Evolutionary conservation across 352 stramenopile genomes (phyloP).

Genomic region (Phytopythium ostracodes): DNA sequence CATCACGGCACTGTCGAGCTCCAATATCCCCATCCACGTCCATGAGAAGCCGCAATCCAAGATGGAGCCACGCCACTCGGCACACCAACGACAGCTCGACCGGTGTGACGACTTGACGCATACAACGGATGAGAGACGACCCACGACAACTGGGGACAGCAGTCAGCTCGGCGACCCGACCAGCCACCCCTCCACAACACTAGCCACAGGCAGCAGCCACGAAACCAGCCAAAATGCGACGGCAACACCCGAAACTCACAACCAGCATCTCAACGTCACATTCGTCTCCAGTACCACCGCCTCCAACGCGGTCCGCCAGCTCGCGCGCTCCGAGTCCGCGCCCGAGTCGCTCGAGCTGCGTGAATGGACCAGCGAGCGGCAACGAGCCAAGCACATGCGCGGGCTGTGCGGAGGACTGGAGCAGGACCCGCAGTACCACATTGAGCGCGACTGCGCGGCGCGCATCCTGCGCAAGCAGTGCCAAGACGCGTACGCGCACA

Average conservation of each 20-base stretch:
- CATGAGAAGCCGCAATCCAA: not conserved
- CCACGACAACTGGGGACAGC: not conserved
- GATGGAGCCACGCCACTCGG: not conserved
- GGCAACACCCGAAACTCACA: not conserved
- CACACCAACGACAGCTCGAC: not conserved
- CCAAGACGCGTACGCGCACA: slow-evolving; percentile 21
- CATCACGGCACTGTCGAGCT: not conserved
- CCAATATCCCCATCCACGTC: not conserved
- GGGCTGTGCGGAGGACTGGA: slow-evolving; percentile 38
- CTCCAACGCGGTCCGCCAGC: not conserved
- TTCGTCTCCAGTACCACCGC: not conserved
- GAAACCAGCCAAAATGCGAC: not conserved
- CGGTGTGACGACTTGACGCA: not conserved
- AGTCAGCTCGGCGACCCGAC: not conserved
- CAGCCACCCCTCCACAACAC: not conserved
- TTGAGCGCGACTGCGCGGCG: slow-evolving; percentile 31
- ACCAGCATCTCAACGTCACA: not conserved
- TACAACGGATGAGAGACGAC: not conserved
- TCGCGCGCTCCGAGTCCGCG: slow-evolving; percentile 45
- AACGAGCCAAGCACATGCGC: slow-evolving; percentile 34
- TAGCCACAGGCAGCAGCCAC: not conserved
- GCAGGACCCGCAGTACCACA: slow-evolving; percentile 21
- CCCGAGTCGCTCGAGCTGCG: slow-evolving; percentile 24
- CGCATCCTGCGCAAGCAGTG: slow-evolving; percentile 56
- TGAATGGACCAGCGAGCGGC: slow-evolving; percentile 8